Evolutionary conservation across 2,329 filamentous ascomycete species (phyloP), one percentile per base, ranked within the genome.

Genomic region (Botryotinia convoluta): DNA sequence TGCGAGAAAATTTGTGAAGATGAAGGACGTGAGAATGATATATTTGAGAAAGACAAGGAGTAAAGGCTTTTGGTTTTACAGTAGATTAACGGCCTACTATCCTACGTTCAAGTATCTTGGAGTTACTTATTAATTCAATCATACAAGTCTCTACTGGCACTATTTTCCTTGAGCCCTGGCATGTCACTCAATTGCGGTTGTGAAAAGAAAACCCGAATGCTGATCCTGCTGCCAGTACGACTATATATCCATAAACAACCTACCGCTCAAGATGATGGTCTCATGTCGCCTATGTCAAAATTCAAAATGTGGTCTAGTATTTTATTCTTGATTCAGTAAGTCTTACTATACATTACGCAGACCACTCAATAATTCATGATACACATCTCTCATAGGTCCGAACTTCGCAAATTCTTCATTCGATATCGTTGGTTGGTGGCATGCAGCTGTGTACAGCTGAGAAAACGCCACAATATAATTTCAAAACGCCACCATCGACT

Each of bases 311-410:
- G 9, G 18, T 29, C n/a, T 8, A 57, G 51, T 3, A 6, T 18
- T 0, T 3, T 8, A 8, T 29, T 29, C 7, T 29, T 57, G n/a
- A 57, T 57, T 18, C n/a, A 54, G 2, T 29, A 8, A 29, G 5
- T 16, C 14, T n/a, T 54, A 29, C 6, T 54, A 8, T 3, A 8
- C 1, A 2, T 57, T 29, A 8, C n/a, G 0, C 5, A 54, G 12
- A n/a, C 0, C 48, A 22, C 0, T 22, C 9, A 2, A 35, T 20
- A 12, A n/a, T n/a, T 26, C 35, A n/a, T n/a, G 12, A n/a, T 39
- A 32, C 20, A 26, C 5, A 61, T 7, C 32, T 37, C 22, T 26
- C 12, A 60, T 10, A 2, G 12, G 20, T 39, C 3, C 8, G 0
- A 37, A 16, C 32, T 60, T 22, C 9, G 16, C 14, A 12, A 20